Evolutionary conservation across 2,329 filamentous ascomycete genomes (phyloP), one percentile per base, ranked within the genome.

Genomic region (Aureobasidium sp.): DNA sequence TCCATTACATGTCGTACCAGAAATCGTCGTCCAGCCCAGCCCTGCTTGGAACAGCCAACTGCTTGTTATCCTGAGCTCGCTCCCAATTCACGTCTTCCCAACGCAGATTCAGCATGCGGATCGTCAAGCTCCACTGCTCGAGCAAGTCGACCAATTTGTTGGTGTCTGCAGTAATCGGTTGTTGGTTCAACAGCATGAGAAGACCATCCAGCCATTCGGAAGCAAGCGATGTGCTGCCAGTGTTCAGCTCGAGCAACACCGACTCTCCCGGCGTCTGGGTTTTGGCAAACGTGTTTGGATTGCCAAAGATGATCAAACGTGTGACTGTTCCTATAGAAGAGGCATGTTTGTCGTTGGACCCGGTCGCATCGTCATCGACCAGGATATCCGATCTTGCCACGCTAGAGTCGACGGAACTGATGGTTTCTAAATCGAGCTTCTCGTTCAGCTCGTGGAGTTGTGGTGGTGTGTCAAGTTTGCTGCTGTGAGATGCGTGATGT

Each of bases 131-230:
- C 71, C 96, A 97, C 66, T 95, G 89, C 69, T 86, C 85, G 62
- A 97, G 89, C 67, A 96, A 77, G 60, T 86, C 85, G 58, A 96
- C 87, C 63, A 97, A 77, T 73, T 94, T 95, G 71, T 88, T 93
- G 37, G 94, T 97, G 75, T 97, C 93, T 2, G 91, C 84, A n/a
- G 94, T 99, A 70, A 99, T 96, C 21, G 94, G 94, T 62, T 92
- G 85, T 74, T 99, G 94, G 70, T 95, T 91, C 25, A 99, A 81
- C 59, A 99, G 79, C 91, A 99, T 95, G 60, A 97, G 80, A 65
- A 99, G 77, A 0, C 94, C 94, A 71, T 99, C 94, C 5, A 99
- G 81, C 94, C 94, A 99, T 74, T 99, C 94, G 0, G 91, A 95
- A 10, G 94, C 94, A 50, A 94, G 77, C 65, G 85, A 89, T 70